These are phyloP conservation scores for Saitozyma podzolica DNA, from an alignment of 768 basidiomycete genomes.

Conservation along the genomic window DNA sequence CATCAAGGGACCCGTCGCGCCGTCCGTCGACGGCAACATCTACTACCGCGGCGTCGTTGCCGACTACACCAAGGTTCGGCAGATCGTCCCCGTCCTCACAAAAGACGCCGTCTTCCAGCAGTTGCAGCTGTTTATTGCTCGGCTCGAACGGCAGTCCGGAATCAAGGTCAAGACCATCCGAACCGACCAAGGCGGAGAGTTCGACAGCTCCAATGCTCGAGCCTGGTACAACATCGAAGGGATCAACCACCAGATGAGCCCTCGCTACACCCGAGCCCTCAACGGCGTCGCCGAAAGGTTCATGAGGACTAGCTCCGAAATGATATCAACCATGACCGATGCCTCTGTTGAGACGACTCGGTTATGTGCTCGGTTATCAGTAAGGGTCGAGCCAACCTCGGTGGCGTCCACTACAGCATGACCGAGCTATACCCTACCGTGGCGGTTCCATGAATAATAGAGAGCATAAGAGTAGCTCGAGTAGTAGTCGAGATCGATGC, in stretches of 20 bases:
- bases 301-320: constrained; percentile 31
- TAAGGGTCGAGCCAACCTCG: no score
- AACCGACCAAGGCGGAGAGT: constrained; percentile 27
- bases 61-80: no score
- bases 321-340: constrained; percentile 18
- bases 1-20: no score
- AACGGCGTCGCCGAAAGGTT: constrained; percentile 22
- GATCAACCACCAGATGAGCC: constrained; percentile 18
- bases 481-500: no score
- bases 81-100: not conserved
- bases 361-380: no score
- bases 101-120: constrained; percentile 1
- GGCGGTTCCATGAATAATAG: no score
- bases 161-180: no score
- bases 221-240: constrained; percentile 7
- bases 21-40: not conserved
- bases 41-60: constrained; percentile 19
- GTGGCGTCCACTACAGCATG: no score
- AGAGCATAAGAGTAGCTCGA: no score
- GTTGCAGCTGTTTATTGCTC: constrained; percentile 4
- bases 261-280: constrained; percentile 11
- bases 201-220: not conserved
- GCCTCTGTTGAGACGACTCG: no score
- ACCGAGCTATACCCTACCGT: no score
- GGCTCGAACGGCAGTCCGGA: constrained; percentile 10